These are phyloP conservation scores for Cenchrus fungigraminus DNA, from an alignment of 176 grass and related monocot species.

Conservation along the genomic window DNA sequence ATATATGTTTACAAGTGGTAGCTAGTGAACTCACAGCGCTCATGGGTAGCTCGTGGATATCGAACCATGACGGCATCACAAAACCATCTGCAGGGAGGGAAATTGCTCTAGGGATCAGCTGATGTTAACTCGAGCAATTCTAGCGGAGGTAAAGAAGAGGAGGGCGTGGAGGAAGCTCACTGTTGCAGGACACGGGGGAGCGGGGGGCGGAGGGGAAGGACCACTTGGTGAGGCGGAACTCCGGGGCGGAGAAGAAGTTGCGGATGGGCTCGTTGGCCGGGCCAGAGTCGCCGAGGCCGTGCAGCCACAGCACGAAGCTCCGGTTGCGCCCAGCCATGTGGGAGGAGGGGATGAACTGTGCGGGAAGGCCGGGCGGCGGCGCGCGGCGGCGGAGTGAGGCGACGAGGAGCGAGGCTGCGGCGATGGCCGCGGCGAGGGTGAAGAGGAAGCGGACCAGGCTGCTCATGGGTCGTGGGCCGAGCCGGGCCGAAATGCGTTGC, in stretches of 20 bases:
- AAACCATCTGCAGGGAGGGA: slow-evolving; percentile 51
- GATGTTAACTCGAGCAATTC: background rate
- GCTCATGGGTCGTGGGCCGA: slow-evolving; percentile 49
- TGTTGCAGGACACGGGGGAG: slow-evolving; percentile 78
- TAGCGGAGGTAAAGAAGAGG: background rate
- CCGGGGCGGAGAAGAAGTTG: slow-evolving; percentile 71
- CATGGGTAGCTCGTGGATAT: slow-evolving; percentile 86
- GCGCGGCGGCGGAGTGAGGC: slow-evolving; percentile 41
- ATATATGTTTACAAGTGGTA: background rate
- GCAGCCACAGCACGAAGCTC: slow-evolving; percentile 90
- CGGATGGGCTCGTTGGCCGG: slow-evolving; percentile 89
- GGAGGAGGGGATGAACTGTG: background rate
- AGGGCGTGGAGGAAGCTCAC: slow-evolving; percentile 18
- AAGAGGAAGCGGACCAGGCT: slow-evolving; percentile 44
- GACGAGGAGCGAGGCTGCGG: slow-evolving; percentile 54
- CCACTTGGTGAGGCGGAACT: slow-evolving; percentile 81
- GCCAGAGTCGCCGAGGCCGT: slow-evolving; percentile 92
- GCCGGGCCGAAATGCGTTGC: background rate
- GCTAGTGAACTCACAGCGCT: slow-evolving; percentile 56
- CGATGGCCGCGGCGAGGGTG: slow-evolving; percentile 52
- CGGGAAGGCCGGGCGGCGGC: slow-evolving; percentile 14
- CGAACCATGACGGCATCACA: slow-evolving; percentile 94
- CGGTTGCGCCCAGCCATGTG: slow-evolving; percentile 49
- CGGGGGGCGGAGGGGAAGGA: slow-evolving; percentile 74
- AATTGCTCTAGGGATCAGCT: background rate